phyloP scores from a whole-genome alignment of 2,329 filamentous ascomycete genomes.

The Arthrobotrys musiformis region DNA sequence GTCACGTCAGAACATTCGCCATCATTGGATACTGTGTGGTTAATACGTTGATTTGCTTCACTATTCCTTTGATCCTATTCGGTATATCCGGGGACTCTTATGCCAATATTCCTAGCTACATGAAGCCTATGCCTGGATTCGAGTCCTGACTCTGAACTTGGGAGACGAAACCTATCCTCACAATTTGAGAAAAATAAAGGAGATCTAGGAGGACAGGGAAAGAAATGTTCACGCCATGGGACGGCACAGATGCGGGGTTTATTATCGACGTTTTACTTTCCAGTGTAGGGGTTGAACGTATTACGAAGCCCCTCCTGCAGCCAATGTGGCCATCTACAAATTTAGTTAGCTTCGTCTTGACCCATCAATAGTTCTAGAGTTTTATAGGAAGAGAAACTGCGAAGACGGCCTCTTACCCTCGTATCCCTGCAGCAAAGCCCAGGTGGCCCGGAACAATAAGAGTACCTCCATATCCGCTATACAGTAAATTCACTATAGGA shows the following conservation, averaged over 20 bases:
- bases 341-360: background rate
- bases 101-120: slow-evolving; percentile 26
- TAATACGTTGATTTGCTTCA: slow-evolving; percentile 11
- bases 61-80: slow-evolving; percentile 15
- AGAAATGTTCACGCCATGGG: background rate
- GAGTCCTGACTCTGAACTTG: background rate
- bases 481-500: background rate
- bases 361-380: background rate
- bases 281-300: slow-evolving; percentile 10
- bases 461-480: background rate
- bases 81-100: slow-evolving; percentile 13
- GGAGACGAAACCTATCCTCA: background rate
- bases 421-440: background rate
- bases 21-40: slow-evolving; percentile 27
- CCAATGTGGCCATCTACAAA: slow-evolving; percentile 22
- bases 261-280: slow-evolving; percentile 6
- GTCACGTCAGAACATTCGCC: slow-evolving; percentile 5
- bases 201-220: background rate
- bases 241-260: slow-evolving; percentile 13
- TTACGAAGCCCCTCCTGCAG: slow-evolving; percentile 9
- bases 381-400: background rate
- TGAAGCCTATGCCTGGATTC: background rate
- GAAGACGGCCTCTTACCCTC: slow-evolving; percentile 23
- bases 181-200: background rate
- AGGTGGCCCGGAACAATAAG: background rate